These are phyloP conservation scores for Vitis labrusca DNA, from an alignment of 164 flowering plant species.

Conservation along the genomic window DNA sequence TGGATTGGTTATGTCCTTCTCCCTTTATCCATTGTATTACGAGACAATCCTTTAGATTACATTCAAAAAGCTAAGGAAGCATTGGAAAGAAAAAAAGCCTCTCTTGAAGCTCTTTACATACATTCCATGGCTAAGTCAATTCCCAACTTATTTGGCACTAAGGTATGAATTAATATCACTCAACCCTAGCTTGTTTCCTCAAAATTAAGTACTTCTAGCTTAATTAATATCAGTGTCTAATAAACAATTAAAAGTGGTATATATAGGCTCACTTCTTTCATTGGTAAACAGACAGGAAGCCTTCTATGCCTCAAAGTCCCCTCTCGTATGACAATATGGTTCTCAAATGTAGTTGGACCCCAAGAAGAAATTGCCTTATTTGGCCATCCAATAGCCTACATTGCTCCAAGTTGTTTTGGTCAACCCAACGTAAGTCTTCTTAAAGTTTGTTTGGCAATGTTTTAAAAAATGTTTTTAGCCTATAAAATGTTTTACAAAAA, in stretches of 20 bases:
- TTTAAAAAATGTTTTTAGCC: no score
- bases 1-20: constrained; percentile 55
- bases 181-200: no score
- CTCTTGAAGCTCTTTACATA: constrained; percentile 50
- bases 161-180: constrained; percentile 29
- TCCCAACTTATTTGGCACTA: constrained; percentile 46
- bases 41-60: constrained; percentile 59
- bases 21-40: constrained; percentile 45
- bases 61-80: constrained; percentile 56
- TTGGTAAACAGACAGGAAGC: constrained; percentile 26
- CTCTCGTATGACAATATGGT: constrained; percentile 31
- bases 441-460: neutral
- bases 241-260: no score
- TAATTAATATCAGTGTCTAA: no score
- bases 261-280: no score
- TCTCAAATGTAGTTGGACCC: constrained; percentile 51
- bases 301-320: constrained; percentile 25
- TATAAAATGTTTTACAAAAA: no score
- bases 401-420: constrained; percentile 42
- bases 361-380: constrained; percentile 41
- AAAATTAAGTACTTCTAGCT: no score
- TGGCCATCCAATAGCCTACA: constrained; percentile 36
- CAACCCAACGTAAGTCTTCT: constrained; percentile 40
- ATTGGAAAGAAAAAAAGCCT: constrained; percentile 64
- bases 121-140: constrained; percentile 25